Percentiles rank a stretch among this genome's conserved stretches.
These are phyloP conservation scores for Copromyces sp. DNA, from an alignment of 495 filamentous ascomycete genomes.

Conservation along the genomic window DNA sequence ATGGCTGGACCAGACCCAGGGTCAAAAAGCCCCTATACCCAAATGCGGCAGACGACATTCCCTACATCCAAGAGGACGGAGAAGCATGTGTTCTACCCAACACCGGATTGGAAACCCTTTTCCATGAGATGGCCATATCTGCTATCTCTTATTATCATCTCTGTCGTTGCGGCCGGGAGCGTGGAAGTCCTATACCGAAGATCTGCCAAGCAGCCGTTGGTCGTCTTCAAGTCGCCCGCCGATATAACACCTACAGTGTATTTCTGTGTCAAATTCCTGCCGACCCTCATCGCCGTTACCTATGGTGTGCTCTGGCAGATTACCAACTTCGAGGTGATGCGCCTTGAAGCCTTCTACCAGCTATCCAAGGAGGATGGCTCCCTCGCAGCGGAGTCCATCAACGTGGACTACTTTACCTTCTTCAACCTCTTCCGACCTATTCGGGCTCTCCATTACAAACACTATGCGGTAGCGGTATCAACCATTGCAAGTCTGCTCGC, in stretches of 20 bases:
- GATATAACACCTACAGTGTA: conserved; percentile 44
- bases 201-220: conserved; percentile 35
- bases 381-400: conserved; percentile 55
- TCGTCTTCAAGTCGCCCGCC: conserved; percentile 40
- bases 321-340: conserved; percentile 63
- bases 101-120: conserved; percentile 63
- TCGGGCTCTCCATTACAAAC: conserved; percentile 45
- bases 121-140: conserved; percentile 58
- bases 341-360: conserved; percentile 66
- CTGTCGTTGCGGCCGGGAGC: conserved; percentile 41
- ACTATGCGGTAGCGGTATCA: conserved; percentile 56
- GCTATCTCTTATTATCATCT: conserved; percentile 43
- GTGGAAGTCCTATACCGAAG: conserved; percentile 53
- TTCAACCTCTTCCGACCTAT: conserved; percentile 54
- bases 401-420: conserved; percentile 60
- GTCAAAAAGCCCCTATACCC: background rate
- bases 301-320: conserved; percentile 70
- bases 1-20: conserved; percentile 24
- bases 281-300: conserved; percentile 54
- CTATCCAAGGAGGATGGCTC: conserved; percentile 54
- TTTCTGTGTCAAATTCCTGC: conserved; percentile 64
- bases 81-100: conserved; percentile 42
- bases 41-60: conserved; percentile 21
- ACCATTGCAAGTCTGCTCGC: conserved; percentile 53
- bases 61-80: conserved; percentile 13